Base-by-base conservation (phyloP, 108 stramenopile genomes). In the Pseudonitzschia pungens region DNA sequence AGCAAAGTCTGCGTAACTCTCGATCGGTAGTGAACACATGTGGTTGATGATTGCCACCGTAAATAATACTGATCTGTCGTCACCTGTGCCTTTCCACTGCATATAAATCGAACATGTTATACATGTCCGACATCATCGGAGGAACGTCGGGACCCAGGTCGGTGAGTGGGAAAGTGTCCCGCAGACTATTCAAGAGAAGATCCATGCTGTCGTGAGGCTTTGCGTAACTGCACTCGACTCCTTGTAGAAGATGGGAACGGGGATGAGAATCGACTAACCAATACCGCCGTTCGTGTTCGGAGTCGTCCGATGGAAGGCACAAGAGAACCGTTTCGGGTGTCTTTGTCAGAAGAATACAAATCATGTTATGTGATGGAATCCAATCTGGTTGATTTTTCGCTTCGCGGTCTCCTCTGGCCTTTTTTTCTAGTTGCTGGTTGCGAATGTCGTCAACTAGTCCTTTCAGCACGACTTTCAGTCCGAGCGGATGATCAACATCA, bases 51-150 rank as follows among this genome's bases (percentile, higher is more conserved):
- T 5, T 36, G 6, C 36, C 36, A 36, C 4, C 36, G 6, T 36
- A 2, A 36, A 2, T 2, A 36, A 6, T 6, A 36, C 36, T 36
- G 36, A 36, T 36, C 36, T 2, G 36, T 36, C 4, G 2, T 48
- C 45, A 48, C 45, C 9, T 20, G 36, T 11, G 14, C 7, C 43
- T 10, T 48, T 43, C 24, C 44, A 78, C 16, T 31, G 73, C 72
- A 45, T 94, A 94, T 16, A 89, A 72, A 80, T 94, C 93, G 85
- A 92, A 94, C 52, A 75, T 81, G 66, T 94, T 94, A 80, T 94
- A 94, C 90, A 92, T 90, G 75, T 82, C 85, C 7, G 83, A 80
- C 90, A 94, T 92, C 79, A 89, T 78, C 69, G 88, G 87, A 20
- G 87, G 84, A 10, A 89, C 81, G 75, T 91, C 92, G n/a, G 75